Conservation (phyloP, 805 yeast species). For the Yarrowia phangngaensis region DNA sequence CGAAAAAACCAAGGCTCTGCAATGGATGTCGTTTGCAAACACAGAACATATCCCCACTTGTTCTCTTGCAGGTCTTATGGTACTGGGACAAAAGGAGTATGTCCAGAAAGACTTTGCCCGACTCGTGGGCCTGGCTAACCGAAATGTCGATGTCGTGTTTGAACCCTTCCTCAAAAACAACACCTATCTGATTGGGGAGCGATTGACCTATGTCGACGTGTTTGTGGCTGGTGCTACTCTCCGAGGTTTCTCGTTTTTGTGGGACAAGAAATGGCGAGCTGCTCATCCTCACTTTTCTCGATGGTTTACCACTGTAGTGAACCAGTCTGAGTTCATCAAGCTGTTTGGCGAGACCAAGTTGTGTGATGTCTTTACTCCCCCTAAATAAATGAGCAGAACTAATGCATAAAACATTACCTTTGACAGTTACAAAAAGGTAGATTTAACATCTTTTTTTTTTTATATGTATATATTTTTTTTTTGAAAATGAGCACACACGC, state of each 20-base stretch:
- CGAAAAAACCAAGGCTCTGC: slow-evolving; percentile 63
- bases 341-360: slow-evolving; percentile 44
- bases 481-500: too few species aligned
- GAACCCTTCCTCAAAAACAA: slow-evolving; percentile 57
- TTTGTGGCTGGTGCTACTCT: slow-evolving; percentile 48
- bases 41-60: slow-evolving; percentile 54
- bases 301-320: slow-evolving; percentile 61
- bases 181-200: slow-evolving; percentile 72
- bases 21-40: slow-evolving; percentile 76
- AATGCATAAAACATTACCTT: too few species aligned
- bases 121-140: slow-evolving; percentile 35
- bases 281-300: slow-evolving; percentile 59
- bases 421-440: too few species aligned
- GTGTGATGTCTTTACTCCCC: slow-evolving; percentile 10
- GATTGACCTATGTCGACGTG: slow-evolving; percentile 61
- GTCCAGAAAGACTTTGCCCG: slow-evolving; percentile 66
- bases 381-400: too few species aligned
- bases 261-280: slow-evolving; percentile 63
- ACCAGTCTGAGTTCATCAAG: slow-evolving; percentile 47
- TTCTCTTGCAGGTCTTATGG: slow-evolving; percentile 54
- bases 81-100: slow-evolving; percentile 65
- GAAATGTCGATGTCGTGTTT: slow-evolving; percentile 43
- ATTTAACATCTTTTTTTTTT: too few species aligned
- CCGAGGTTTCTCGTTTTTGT: slow-evolving; percentile 56
- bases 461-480: too few species aligned